These are phyloP conservation scores for Paracorniculantispora psalliotae DNA, from an alignment of 2,329 filamentous ascomycete species.

Conservation along the genomic window DNA sequence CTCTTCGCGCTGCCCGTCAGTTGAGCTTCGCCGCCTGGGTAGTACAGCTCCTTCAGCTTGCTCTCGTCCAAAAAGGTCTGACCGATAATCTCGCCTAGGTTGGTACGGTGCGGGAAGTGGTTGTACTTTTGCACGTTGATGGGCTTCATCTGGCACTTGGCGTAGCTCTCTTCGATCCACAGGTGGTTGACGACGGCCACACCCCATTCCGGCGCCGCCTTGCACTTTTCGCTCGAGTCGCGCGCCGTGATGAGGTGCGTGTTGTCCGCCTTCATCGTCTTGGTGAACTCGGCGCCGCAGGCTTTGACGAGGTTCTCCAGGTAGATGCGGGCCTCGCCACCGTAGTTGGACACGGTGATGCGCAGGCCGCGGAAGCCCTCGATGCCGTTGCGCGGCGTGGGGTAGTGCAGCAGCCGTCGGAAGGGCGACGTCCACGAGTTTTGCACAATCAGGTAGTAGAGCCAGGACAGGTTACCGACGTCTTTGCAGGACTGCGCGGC, in stretches of 20 bases:
- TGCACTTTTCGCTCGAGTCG: constrained; percentile 84
- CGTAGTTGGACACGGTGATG: constrained; percentile 94
- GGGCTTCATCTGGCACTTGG: constrained; percentile 72
- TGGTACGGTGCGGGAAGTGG: constrained; percentile 83
- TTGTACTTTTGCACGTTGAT: constrained; percentile 72
- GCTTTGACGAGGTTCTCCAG: constrained; percentile 86
- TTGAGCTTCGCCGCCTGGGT: constrained; percentile 54
- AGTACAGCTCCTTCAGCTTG: constrained; percentile 61
- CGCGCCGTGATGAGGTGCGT: constrained; percentile 93
- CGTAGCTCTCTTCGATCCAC: constrained; percentile 97
- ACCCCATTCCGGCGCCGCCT: constrained; percentile 87
- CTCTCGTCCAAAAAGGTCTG: constrained; percentile 73
- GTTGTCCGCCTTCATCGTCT: constrained; percentile 91
- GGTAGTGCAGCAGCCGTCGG: constrained; percentile 82
- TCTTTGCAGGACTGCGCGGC: constrained; percentile 75
- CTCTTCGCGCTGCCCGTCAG: constrained; percentile 38
- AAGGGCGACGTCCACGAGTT: constrained; percentile 86
- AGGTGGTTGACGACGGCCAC: constrained; percentile 88
- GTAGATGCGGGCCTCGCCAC: constrained; percentile 87
- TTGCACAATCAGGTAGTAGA: constrained; percentile 85
- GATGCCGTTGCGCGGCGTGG: constrained; percentile 70
- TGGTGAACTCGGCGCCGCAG: constrained; percentile 83
- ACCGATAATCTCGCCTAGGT: constrained; percentile 87
- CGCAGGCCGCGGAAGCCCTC: constrained; percentile 70
- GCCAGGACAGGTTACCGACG: constrained; percentile 89